These are phyloP conservation scores for Silene coronaria DNA, from an alignment of 179 eudicot species.

Conservation along the genomic window DNA sequence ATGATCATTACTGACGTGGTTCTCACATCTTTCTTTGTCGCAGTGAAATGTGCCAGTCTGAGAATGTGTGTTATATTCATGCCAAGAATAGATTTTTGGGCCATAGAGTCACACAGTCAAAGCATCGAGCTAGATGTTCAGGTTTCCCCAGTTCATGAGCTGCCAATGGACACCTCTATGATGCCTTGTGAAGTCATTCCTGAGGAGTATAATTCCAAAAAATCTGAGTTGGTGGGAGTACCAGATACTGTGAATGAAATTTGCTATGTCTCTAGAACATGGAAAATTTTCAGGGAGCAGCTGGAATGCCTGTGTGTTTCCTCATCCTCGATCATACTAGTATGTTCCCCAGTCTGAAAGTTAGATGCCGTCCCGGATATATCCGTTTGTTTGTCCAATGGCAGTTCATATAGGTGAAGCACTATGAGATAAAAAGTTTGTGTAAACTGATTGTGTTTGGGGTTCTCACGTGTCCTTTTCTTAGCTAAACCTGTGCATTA, in stretches of 20 bases:
- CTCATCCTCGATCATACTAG: slow-evolving; percentile 78
- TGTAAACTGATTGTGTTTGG: neutral
- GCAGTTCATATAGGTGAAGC: neutral
- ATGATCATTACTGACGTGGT: slow-evolving; percentile 12
- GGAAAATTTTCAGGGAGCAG: slow-evolving; percentile 80
- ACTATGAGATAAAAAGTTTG: neutral
- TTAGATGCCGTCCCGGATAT: neutral
- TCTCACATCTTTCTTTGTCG: slow-evolving; percentile 32
- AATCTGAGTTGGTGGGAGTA: slow-evolving; percentile 22
- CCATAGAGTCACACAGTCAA: slow-evolving; percentile 44
- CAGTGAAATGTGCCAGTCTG: slow-evolving; percentile 76
- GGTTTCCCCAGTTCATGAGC: slow-evolving; percentile 24
- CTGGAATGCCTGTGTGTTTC: slow-evolving; percentile 60
- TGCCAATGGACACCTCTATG: slow-evolving; percentile 19
- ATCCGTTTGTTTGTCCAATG: neutral
- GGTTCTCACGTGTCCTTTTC: neutral
- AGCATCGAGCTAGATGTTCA: slow-evolving; percentile 30
- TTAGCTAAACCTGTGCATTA: neutral
- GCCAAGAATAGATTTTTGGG: slow-evolving; percentile 98
- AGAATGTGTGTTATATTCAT: slow-evolving; percentile 58
- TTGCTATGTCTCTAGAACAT: slow-evolving; percentile 46
- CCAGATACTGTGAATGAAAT: slow-evolving; percentile 24
- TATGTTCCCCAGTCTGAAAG: slow-evolving; percentile 22
- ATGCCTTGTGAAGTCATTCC: slow-evolving; percentile 11
- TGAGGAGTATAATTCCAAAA: slow-evolving; percentile 16